Evolutionary conservation across 495 filamentous ascomycete genomes (phyloP).

Genomic region (Penicillium daleae): DNA sequence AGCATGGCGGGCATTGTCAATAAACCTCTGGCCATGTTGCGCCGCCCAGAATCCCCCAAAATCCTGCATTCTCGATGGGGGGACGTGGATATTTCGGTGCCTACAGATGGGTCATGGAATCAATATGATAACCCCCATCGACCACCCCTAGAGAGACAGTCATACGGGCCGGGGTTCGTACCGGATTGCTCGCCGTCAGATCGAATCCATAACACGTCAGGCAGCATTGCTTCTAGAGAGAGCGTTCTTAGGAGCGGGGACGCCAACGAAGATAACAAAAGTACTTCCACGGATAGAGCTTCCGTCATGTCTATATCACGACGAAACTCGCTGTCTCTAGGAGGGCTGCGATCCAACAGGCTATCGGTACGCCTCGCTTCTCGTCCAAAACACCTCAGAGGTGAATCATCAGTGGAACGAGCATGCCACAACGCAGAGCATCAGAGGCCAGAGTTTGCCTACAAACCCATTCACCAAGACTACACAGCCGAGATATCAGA

Average conservation of each 20-base stretch:
- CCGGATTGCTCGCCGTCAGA: conserved; percentile 27
- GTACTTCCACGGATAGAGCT: conserved; percentile 7
- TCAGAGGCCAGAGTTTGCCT: conserved; percentile 37
- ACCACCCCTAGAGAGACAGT: conserved; percentile 18
- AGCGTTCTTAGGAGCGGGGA: conserved; percentile 10
- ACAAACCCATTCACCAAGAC: conserved; percentile 40
- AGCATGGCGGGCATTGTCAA: conserved; percentile 39
- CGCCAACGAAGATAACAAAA: conserved; percentile 17
- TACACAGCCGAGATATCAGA: conserved; percentile 40
- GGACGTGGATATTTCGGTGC: conserved; percentile 42
- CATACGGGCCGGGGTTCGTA: conserved; percentile 36
- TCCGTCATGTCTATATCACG: conserved; percentile 14
- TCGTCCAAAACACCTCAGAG: conserved; percentile 26
- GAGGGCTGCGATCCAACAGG: conserved; percentile 33
- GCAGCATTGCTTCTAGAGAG: neutral
- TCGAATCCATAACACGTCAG: neutral
- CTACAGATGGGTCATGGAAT: conserved; percentile 47
- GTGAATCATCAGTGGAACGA: conserved; percentile 14
- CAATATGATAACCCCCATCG: conserved; percentile 43
- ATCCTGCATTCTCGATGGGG: conserved; percentile 48
- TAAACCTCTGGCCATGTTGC: conserved; percentile 39
- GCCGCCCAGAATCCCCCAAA: conserved; percentile 32
- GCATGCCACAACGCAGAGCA: conserved; percentile 12
- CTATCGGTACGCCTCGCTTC: conserved; percentile 40
- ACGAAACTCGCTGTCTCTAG: conserved; percentile 33